Conservation (phyloP, 75 land plant genomes). For the Azolla pinnata region DNA sequence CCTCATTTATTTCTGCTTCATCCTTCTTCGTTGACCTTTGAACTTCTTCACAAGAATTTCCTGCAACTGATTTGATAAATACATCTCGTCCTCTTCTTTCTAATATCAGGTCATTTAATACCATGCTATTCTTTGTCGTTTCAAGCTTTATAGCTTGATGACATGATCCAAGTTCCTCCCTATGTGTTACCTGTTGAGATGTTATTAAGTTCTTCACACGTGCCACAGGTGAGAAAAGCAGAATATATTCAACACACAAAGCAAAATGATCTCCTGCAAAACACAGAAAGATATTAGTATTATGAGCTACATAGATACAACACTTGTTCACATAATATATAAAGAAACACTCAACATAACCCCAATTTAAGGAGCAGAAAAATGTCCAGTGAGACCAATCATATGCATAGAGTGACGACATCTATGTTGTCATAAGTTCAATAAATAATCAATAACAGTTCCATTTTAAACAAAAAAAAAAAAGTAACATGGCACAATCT, state of each 20-base stretch:
- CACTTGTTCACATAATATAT: no score
- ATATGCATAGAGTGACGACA: no score
- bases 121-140: conserved; percentile 1
- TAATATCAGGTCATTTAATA: background rate
- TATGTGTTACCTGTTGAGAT: conserved; percentile 25
- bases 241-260: conserved; percentile 27
- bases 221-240: conserved; percentile 21
- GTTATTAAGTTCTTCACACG: conserved; percentile 11
- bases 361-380: no score
- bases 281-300: no score
- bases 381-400: no score
- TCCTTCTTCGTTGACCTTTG: background rate
- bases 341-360: no score
- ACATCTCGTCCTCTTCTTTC: conserved; percentile 2
- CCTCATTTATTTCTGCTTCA: background rate
- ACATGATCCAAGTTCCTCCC: background rate
- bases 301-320: no score
- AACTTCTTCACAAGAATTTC: conserved; percentile 1
- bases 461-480: no score
- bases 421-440: no score
- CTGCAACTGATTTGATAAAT: background rate
- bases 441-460: no score
- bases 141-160: conserved; percentile 4
- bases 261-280: conserved; percentile 38
- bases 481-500: no score